Conservation (phyloP, 2,329 filamentous ascomycete genomes). For the Aspergillus brasiliensis region DNA sequence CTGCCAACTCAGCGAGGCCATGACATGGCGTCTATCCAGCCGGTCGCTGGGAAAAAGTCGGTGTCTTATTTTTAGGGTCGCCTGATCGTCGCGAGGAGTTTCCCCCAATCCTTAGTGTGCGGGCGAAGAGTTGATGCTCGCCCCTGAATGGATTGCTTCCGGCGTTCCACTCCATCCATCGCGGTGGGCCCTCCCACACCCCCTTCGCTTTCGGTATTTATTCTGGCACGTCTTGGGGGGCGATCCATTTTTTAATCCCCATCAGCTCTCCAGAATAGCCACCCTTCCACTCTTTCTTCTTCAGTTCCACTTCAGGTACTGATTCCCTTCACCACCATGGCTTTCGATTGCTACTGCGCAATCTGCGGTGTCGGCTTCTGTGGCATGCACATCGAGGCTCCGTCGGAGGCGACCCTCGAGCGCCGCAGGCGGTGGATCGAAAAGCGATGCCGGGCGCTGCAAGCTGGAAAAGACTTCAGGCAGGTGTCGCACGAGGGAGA, state of each 20-base stretch:
- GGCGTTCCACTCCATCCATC: neutral
- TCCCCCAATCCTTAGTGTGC: neutral
- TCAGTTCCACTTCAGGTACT: neutral
- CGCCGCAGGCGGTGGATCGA: slow-evolving; percentile 23
- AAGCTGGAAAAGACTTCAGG: slow-evolving; percentile 8
- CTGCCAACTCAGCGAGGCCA: slow-evolving; percentile 1
- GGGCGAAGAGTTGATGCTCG: neutral
- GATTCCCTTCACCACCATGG: slow-evolving; percentile 12
- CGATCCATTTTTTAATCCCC: neutral
- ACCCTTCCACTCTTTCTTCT: neutral
- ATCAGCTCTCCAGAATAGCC: neutral
- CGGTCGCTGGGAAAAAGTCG: neutral
- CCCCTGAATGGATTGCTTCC: slow-evolving; percentile 8
- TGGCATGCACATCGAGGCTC: slow-evolving; percentile 24
- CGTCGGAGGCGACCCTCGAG: slow-evolving; percentile 20
- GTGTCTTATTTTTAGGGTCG: slow-evolving; percentile 10
- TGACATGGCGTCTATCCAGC: neutral
- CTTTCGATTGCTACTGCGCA: slow-evolving; percentile 28
- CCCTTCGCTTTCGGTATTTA: slow-evolving; percentile 4
- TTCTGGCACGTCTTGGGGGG: neutral
- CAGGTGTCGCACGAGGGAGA: slow-evolving; percentile 11
- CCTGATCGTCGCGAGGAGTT: slow-evolving; percentile 9
- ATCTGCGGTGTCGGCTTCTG: slow-evolving; percentile 25
- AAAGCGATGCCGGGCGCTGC: slow-evolving; percentile 17
- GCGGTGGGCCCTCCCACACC: slow-evolving; percentile 1